These are phyloP conservation scores for Talaromyces sp. DNA, from an alignment of 2,329 filamentous ascomycete species.

Conservation along the genomic window DNA sequence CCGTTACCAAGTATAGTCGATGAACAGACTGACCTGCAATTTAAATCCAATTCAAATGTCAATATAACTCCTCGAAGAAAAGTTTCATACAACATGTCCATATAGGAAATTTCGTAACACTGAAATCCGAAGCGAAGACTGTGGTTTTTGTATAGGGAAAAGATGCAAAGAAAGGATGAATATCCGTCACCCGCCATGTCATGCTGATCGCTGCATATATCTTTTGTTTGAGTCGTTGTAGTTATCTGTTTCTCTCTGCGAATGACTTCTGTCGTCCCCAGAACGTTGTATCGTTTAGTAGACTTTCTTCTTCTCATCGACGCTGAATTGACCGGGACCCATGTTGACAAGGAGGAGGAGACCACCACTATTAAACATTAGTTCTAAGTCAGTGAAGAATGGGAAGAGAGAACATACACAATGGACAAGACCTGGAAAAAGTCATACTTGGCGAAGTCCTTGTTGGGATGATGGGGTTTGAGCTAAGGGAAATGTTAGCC, in stretches of 20 bases:
- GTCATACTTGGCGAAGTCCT: conserved; percentile 99
- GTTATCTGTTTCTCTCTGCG: background rate
- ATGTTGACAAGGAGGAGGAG: conserved; percentile 97
- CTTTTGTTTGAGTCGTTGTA: background rate
- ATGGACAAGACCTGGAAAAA: conserved; percentile 99
- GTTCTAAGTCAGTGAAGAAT: conserved; percentile 20
- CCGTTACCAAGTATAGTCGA: conserved; percentile 7
- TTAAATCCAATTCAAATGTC: background rate
- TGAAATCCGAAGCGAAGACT: background rate
- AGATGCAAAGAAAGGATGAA: background rate
- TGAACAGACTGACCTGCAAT: background rate
- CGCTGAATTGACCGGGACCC: conserved; percentile 93
- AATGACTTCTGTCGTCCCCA: background rate
- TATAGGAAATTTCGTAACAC: background rate
- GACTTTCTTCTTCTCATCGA: conserved; percentile 99
- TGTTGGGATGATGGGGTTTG: conserved; percentile 96
- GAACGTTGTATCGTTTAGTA: conserved; percentile 58
- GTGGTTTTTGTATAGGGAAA: background rate
- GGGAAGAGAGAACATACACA: conserved; percentile 56
- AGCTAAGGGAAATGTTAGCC: conserved; percentile 54
- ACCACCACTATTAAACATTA: conserved; percentile 59
- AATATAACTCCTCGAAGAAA: conserved; percentile 13
- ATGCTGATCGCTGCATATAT: conserved; percentile 12
- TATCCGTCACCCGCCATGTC: background rate
- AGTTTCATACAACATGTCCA: conserved; percentile 3